phyloP scores from a whole-genome alignment of 129 eudicot genomes.

The Flaveria bidentis region DNA sequence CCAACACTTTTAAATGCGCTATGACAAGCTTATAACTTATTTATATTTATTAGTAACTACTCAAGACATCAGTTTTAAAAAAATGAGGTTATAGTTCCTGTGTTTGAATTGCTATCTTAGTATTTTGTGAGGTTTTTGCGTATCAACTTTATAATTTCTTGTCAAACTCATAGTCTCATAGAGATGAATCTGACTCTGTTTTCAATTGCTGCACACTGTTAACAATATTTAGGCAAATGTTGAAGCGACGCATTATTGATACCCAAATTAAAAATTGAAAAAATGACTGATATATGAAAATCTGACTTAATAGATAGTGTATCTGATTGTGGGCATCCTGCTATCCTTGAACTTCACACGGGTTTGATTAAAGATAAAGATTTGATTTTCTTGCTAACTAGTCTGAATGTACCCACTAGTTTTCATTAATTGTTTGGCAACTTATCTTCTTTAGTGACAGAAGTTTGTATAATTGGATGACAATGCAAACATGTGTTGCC shows the following conservation, averaged over 20 bases:
- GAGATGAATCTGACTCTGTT: not conserved
- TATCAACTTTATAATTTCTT: not conserved
- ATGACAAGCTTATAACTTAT: too few species aligned
- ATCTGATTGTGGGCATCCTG: not conserved
- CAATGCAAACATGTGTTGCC: not conserved
- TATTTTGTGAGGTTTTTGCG: not conserved
- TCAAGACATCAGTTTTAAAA: not conserved
- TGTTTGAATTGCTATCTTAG: too few species aligned
- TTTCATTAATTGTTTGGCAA: not conserved
- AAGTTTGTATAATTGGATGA: slow-evolving; percentile 2
- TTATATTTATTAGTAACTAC: not conserved
- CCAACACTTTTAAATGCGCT: not conserved
- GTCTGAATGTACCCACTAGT: slow-evolving; percentile 8
- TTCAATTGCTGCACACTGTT: not conserved
- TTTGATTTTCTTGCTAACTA: slow-evolving; percentile 9
- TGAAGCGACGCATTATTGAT: not conserved
- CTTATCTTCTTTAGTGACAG: not conserved
- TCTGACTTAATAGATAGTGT: not conserved
- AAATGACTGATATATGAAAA: not conserved
- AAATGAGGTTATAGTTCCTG: slow-evolving; percentile 24
- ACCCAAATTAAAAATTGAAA: not conserved
- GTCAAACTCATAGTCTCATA: not conserved
- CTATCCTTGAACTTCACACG: not conserved
- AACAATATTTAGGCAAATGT: not conserved
- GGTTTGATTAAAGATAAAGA: not conserved